Conservation (phyloP, 176 grass and related monocot genomes). For the Carex myosuroides region DNA sequence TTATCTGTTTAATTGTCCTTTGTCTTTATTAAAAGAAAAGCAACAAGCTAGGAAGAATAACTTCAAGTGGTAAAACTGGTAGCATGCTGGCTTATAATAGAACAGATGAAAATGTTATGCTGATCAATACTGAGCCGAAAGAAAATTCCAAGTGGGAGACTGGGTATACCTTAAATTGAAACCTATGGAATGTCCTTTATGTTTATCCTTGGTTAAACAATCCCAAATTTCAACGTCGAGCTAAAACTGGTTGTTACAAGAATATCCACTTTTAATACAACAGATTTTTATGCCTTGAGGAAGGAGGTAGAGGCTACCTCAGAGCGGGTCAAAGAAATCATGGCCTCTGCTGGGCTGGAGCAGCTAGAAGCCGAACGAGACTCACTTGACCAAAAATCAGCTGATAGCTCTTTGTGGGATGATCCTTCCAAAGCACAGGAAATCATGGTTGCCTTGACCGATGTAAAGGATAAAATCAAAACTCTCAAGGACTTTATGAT, state of each 20-base stretch:
- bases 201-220: neutral
- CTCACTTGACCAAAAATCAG: conserved; percentile 57
- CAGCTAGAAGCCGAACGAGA: conserved; percentile 54
- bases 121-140: neutral
- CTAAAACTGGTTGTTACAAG: neutral
- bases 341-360: conserved; percentile 52
- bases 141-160: neutral
- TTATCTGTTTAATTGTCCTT: neutral
- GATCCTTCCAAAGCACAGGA: conserved; percentile 84
- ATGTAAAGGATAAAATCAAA: conserved; percentile 83
- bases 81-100: neutral
- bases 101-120: neutral
- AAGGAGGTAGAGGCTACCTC: conserved; percentile 79
- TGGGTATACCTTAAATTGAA: neutral
- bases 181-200: neutral
- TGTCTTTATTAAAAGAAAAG: neutral
- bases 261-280: neutral
- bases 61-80: neutral
- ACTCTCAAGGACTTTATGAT: conserved; percentile 63
- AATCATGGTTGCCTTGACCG: conserved; percentile 77
- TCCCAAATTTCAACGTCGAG: neutral
- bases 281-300: conserved; percentile 86
- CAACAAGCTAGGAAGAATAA: neutral
- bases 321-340: conserved; percentile 53
- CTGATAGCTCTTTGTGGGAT: conserved; percentile 81